Percentiles rank a stretch among this genome's conserved stretches.
phyloP scores from a whole-genome alignment of 2,329 filamentous ascomycete genomes.

The Aspergillus bombycis region DNA sequence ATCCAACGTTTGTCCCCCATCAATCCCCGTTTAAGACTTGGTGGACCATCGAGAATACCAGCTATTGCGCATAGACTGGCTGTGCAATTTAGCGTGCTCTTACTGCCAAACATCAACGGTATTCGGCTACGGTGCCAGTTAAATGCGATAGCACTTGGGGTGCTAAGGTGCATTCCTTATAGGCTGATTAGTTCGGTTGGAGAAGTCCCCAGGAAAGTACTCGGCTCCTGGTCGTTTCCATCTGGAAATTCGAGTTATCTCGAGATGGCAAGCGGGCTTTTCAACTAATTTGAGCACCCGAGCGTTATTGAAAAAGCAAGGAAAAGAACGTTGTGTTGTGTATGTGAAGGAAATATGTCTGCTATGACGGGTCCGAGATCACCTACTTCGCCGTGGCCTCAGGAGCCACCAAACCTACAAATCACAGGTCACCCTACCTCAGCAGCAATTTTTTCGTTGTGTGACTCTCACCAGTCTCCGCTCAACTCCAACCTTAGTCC shows the following conservation, averaged over 20 bases:
- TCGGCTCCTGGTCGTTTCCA: background rate
- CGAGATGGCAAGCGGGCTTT: constrained; percentile 23
- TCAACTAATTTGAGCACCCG: constrained; percentile 12
- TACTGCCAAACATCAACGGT: background rate
- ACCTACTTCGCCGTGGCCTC: constrained; percentile 38
- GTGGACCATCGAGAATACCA: background rate
- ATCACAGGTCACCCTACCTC: constrained; percentile 23
- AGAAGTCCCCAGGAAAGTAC: background rate
- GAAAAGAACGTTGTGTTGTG: background rate
- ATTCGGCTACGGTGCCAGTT: background rate
- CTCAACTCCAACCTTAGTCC: constrained; percentile 23
- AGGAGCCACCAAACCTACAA: constrained; percentile 27
- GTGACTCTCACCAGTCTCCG: constrained; percentile 26
- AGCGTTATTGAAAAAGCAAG: constrained; percentile 6
- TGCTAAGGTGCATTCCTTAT: background rate
- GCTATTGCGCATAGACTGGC: background rate
- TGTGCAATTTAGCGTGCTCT: background rate
- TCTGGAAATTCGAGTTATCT: background rate
- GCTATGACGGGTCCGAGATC: constrained; percentile 39
- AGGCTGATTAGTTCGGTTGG: background rate
- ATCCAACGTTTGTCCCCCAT: background rate
- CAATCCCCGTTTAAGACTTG: background rate
- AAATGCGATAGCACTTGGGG: background rate
- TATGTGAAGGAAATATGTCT: constrained; percentile 24
- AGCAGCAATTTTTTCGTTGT: constrained; percentile 24